These are phyloP conservation scores for Lichina pygmaea DNA, from an alignment of 495 filamentous ascomycete species.

Conservation along the genomic window DNA sequence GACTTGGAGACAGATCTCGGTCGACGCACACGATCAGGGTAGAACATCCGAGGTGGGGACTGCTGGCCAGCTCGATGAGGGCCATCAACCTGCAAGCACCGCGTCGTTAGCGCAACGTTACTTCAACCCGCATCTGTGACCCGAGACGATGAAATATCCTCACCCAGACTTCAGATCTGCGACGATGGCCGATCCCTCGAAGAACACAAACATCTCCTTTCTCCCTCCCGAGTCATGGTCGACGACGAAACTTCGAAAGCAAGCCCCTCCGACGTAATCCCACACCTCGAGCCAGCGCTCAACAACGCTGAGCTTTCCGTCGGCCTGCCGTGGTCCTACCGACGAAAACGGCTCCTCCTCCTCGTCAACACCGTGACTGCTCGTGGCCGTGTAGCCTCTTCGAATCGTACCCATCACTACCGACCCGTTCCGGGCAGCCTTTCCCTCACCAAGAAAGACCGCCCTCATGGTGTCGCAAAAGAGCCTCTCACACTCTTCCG, in stretches of 20 bases:
- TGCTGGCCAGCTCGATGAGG: slow-evolving; percentile 58
- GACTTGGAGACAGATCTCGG: slow-evolving; percentile 28
- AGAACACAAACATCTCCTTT: slow-evolving; percentile 67
- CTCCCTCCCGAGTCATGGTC: slow-evolving; percentile 24
- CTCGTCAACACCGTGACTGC: slow-evolving; percentile 8
- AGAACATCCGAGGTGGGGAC: slow-evolving; percentile 40
- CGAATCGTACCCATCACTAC: slow-evolving; percentile 46
- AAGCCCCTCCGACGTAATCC: slow-evolving; percentile 63
- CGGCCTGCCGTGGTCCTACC: background rate
- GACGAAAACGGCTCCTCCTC: slow-evolving; percentile 4
- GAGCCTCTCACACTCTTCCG: slow-evolving; percentile 99
- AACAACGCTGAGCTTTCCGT: slow-evolving; percentile 4
- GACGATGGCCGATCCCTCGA: slow-evolving; percentile 37
- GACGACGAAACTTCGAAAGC: slow-evolving; percentile 62
- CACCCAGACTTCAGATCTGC: slow-evolving; percentile 71
- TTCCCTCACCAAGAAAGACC: slow-evolving; percentile 91
- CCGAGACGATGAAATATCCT: too few relatives aligned
- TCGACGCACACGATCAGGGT: slow-evolving; percentile 61
- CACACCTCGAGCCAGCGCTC: slow-evolving; percentile 45
- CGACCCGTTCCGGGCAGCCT: slow-evolving; percentile 30
- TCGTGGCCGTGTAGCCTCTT: background rate
- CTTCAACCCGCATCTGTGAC: too few relatives aligned
- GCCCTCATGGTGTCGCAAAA: slow-evolving; percentile 81
- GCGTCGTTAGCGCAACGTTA: too few relatives aligned
- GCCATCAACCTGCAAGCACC: slow-evolving; percentile 40